phyloP scores from a whole-genome alignment of 2,329 filamentous ascomycete genomes.

The Mycosphaerelloides madeirae region DNA sequence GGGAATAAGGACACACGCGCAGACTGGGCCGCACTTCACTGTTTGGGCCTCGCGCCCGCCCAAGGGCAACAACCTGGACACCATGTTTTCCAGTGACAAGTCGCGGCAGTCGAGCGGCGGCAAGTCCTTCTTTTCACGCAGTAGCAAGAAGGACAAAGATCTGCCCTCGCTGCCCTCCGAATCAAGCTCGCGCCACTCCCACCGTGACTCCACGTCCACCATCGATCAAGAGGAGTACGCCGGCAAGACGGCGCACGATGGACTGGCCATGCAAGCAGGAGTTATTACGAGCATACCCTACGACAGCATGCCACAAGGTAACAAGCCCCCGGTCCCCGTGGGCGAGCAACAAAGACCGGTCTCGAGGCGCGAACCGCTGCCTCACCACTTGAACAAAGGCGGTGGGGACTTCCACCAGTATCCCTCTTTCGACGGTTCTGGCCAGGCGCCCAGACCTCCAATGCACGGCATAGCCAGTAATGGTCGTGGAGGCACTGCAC shows the following conservation, averaged over 20 bases:
- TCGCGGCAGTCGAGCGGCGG: conserved; percentile 75
- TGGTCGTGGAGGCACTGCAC: conserved; percentile 14
- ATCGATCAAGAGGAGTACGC: conserved; percentile 26
- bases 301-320: conserved; percentile 62
- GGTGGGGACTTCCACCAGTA: conserved; percentile 85
- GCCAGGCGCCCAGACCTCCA: conserved; percentile 43
- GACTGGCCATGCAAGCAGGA: conserved; percentile 70
- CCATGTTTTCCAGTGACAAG: conserved; percentile 59
- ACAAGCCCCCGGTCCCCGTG: conserved; percentile 64
- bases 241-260: conserved; percentile 36
- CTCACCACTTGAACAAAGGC: conserved; percentile 77
- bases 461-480: conserved; percentile 22
- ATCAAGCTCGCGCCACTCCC: conserved; percentile 64
- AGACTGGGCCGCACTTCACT: conserved; percentile 8
- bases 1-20: background rate
- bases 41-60: conserved; percentile 14
- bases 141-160: conserved; percentile 72
- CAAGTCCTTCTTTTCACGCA: conserved; percentile 81
- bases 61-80: conserved; percentile 9
- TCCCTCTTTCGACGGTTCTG: conserved; percentile 53
- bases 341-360: conserved; percentile 63
- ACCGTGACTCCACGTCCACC: conserved; percentile 54
- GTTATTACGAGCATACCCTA: conserved; percentile 87
- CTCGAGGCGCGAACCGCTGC: conserved; percentile 65
- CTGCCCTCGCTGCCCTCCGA: conserved; percentile 37